Base-by-base conservation (phyloP, 768 basidiomycete species). In the Rhodotorula graminis region DNA sequence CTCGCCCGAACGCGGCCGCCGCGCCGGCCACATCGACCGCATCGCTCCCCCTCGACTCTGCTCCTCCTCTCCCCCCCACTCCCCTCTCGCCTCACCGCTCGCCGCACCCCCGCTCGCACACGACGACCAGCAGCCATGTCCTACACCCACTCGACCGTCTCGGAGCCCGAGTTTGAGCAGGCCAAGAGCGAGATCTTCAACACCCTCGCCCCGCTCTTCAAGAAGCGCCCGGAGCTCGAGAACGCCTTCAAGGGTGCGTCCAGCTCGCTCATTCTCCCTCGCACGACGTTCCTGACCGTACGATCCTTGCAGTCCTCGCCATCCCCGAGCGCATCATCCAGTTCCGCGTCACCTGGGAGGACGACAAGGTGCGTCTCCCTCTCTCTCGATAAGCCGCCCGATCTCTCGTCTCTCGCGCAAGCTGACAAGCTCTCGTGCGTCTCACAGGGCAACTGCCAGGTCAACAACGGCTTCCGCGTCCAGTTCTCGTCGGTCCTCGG, bases 271-370 rank as follows among this genome's bases (percentile, higher is more conserved):
- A 21, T 52, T 23, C 15, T 18, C 18, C 61, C 50, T 2, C 27
- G 25, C 8, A 25, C 7, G 25, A 25, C 5, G 1, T 23, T 6
- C 23, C 27, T 3, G 5, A 23, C 25, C 50, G 27, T 25, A 52
- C 50, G 50, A 52, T 52, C 25, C 12, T 6, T 55, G 53, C 33
- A 65, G 74, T 76, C 61, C 66, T 88, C 61, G 81, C 80, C 76
- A 82, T 83, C 76, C 83, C 83, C 25, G 83, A 83, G 80, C 81
- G 83, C 58, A 79, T 83, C 79, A 80, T 83, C 77, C 82, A 75
- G 59, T 72, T 90, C 87, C 87, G 89, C 77, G 88, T 90, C 64
- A 84, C 86, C 73, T 90, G 89, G 89, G 88, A 90, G 80, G 87
- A 88, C 78, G 89, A 90, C 71, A 58, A 72, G 70, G 77, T 60